Percentiles rank a stretch among this genome's conserved stretches.
These are phyloP conservation scores for Magnusiomyces sp. DNA, from an alignment of 1,139 yeast genomes.

Conservation along the genomic window DNA sequence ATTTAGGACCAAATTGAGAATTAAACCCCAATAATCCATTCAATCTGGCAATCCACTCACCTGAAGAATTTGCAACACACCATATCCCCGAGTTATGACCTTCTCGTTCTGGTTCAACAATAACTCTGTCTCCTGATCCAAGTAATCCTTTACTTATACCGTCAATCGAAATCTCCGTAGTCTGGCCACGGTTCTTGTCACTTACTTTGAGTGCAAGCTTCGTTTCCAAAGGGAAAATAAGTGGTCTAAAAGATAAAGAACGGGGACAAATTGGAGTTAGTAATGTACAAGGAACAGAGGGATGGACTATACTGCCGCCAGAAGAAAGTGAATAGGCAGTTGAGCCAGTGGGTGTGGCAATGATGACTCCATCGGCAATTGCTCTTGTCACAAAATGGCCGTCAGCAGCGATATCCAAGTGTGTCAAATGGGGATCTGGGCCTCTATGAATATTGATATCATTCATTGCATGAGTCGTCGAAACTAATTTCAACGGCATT, in stretches of 20 bases:
- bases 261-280: slow-evolving; percentile 93
- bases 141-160: slow-evolving; percentile 68
- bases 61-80: slow-evolving; percentile 74
- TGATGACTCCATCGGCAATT: slow-evolving; percentile 80
- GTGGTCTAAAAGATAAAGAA: slow-evolving; percentile 77
- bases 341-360: slow-evolving; percentile 90
- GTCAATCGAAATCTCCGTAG: slow-evolving; percentile 52
- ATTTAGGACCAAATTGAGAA: slow-evolving; percentile 72
- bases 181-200: slow-evolving; percentile 30
- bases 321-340: slow-evolving; percentile 87
- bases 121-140: slow-evolving; percentile 70
- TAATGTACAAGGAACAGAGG: slow-evolving; percentile 72
- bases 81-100: slow-evolving; percentile 55
- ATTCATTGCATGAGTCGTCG: slow-evolving; percentile 65
- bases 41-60: slow-evolving; percentile 87
- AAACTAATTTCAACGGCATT: slow-evolving; percentile 5
- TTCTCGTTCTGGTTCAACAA: slow-evolving; percentile 35
- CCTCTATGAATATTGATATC: slow-evolving; percentile 87
- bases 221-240: slow-evolving; percentile 66
- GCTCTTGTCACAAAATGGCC: slow-evolving; percentile 79
- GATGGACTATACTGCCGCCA: slow-evolving; percentile 91
- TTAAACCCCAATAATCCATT: slow-evolving; percentile 86
- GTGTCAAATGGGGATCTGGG: slow-evolving; percentile 74
- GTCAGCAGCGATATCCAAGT: slow-evolving; percentile 73
- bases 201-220: slow-evolving; percentile 57